Evolutionary conservation across 2,329 filamentous ascomycete species (phyloP), one percentile per base, ranked within the genome.

Genomic region (Sphaerulina musiva): DNA sequence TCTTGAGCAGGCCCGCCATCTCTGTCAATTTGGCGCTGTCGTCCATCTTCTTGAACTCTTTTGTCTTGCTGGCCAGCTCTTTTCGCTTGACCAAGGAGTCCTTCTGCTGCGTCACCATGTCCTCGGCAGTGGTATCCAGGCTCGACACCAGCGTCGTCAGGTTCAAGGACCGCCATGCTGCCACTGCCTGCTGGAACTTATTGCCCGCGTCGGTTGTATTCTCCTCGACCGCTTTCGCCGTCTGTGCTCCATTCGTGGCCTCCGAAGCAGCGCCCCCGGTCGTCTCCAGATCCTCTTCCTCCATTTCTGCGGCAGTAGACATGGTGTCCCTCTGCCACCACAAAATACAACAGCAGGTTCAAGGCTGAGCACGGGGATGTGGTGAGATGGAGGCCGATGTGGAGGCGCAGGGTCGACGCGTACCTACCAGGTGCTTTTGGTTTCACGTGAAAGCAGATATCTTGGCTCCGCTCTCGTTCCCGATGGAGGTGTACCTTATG

Each of bases 1-100:
- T 90, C 92, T 70, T 67, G 55, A 98, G 74, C 48, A 98, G 74
- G 39, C 83, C 83, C 73, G 97, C 98, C 75, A 95, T 84, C 71
- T 98, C 93, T 4, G 78, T 78, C 51, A 98, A 74, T 72, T 97
- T 98, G 53, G 81, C 82, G 9, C 86, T 76, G 76, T 98, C 90
- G 64, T 97, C 92, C 9, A 95, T 80, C 71, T 96, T 97, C 57
- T 91, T 80, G 64, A 97, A 98, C 66, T 97, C 92, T 68, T 98
- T 98, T 0, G 93, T 98, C 78, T 96, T 97, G 69, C 96, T 91
- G n/a, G 95, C 93, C 17, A 98, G 78, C 57, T 98, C 95, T 69
- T 98, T 98, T 50, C 93, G 82, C 70, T 98, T 92, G 0, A 96
- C 85, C 4, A 95, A 86, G n/a, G 92, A 89, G 71, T 97, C 93